These are phyloP conservation scores for Priceomyces melissophilus DNA, from an alignment of 805 yeast genomes.

Conservation along the genomic window DNA sequence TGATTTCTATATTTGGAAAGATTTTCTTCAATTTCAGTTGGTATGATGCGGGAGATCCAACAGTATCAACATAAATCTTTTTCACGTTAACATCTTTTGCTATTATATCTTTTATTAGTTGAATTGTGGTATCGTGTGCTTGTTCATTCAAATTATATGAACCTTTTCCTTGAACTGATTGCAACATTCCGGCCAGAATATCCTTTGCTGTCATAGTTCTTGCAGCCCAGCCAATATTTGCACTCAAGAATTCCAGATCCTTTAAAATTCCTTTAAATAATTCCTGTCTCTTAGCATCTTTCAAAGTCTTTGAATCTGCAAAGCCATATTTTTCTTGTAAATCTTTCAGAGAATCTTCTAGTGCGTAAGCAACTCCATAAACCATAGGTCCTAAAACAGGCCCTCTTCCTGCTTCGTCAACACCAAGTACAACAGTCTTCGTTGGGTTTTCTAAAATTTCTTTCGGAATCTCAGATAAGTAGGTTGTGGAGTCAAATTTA, in stretches of 20 bases:
- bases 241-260: constrained; percentile 38
- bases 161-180: constrained; percentile 44
- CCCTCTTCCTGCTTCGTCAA: constrained; percentile 98
- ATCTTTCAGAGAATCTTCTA: constrained; percentile 45
- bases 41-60: constrained; percentile 89
- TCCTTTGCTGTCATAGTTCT: constrained; percentile 83
- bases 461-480: constrained; percentile 48
- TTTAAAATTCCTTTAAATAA: constrained; percentile 59
- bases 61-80: constrained; percentile 89
- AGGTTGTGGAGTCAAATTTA: constrained; percentile 43
- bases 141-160: constrained; percentile 84
- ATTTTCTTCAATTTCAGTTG: constrained; percentile 65
- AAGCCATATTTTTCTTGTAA: constrained; percentile 65
- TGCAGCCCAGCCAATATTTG: constrained; percentile 83
- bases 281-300: constrained; percentile 63
- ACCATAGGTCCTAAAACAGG: constrained; percentile 99
- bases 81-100: constrained; percentile 59
- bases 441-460: constrained; percentile 25
- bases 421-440: constrained; percentile 66
- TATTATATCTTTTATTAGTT: constrained; percentile 62
- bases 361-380: constrained; percentile 81
- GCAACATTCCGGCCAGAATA: constrained; percentile 84
- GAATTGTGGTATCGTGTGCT: constrained; percentile 93
- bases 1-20: constrained; percentile 69
- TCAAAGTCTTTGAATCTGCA: constrained; percentile 88